Base-by-base conservation (phyloP, 2,329 filamentous ascomycete species). In the Epichloe elymi region DNA sequence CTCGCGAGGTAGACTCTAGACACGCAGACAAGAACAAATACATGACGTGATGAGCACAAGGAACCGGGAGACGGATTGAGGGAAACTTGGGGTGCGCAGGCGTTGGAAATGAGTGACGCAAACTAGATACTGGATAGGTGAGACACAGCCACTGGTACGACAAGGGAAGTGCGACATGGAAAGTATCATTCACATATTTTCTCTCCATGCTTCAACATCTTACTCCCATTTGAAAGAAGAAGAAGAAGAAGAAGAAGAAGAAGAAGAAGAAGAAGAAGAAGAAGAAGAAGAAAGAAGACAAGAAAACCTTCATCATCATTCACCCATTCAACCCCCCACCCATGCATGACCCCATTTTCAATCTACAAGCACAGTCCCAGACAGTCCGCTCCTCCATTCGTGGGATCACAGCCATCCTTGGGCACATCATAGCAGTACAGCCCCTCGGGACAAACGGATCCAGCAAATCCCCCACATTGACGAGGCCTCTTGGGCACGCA, bases 281-380 rank as follows among this genome's bases (percentile, higher is more conserved):
- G 12, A 44, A 19, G 6, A 15, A 8, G 1, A 41, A 20, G 39
- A 19, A 12, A 19, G 7, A 38, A 11, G 15, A 2, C 19, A 19
- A 19, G 19, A 19, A 19, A 19, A 19, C 19, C 19, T 19, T 19
- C 19, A 19, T 19, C 19, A 19, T 19, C 5, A 43, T 11, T 11
- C 2, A 26, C 3, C 17, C 40, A 23, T 26, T 30, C 7, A 2
- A 14, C 7, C 14, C 20, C 15, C 14, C 23, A 26, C 23, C 11
- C 20, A 4, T 4, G 7, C 12, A 3, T 44, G 23, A 19, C 26
- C 12, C 14, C 5, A 11, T 19, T 35, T 4, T 11, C 23, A 35
- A 20, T n/a, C 48, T 53, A 65, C 44, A 67, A 38, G 44, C 65
- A 67, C 8, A 67, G 52, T 2, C 65, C 65, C 5, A 50, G 23